phyloP scores from a whole-genome alignment of 176 grass and related monocot genomes.

The Zea mays region DNA sequence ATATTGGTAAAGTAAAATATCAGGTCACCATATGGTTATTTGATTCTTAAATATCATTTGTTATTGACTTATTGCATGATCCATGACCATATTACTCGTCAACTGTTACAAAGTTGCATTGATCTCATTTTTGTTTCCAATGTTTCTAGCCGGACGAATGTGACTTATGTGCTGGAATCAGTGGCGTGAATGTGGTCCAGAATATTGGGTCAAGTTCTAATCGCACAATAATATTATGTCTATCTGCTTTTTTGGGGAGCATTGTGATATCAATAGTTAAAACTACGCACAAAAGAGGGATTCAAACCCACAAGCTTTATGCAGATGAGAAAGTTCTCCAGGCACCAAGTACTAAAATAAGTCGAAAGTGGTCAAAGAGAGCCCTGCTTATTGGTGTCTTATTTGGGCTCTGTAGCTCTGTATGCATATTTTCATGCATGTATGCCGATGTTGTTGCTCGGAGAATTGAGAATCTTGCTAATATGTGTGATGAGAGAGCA shows the following conservation, averaged over 20 bases:
- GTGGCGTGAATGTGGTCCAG: constrained; percentile 33
- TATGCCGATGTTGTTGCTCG: constrained; percentile 55
- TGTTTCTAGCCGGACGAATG: constrained; percentile 39
- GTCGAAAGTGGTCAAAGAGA: constrained; percentile 66
- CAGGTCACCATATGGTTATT: no score
- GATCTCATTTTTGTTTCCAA: constrained; percentile 22
- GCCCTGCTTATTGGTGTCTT: constrained; percentile 58
- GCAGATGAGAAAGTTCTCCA: constrained; percentile 42
- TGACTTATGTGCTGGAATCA: constrained; percentile 36
- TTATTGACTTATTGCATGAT: no score
- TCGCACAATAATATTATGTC: constrained; percentile 12
- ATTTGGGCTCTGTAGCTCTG: constrained; percentile 54
- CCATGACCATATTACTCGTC: neutral
- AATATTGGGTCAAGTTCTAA: constrained; percentile 23
- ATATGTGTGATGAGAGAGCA: constrained; percentile 86
- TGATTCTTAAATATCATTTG: no score
- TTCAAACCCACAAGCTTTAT: constrained; percentile 39
- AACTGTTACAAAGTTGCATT: constrained; percentile 18
- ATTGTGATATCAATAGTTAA: constrained; percentile 38
- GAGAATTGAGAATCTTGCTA: constrained; percentile 65
- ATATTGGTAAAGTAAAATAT: no score
- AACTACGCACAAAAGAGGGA: constrained; percentile 40
- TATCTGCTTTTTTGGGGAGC: constrained; percentile 32
- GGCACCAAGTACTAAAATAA: constrained; percentile 41
- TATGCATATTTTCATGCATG: constrained; percentile 75